A percentile compares a stretch with the other conserved stretches of the same genome.
These are phyloP conservation scores for Pichia membranifaciens DNA, from an alignment of 805 yeast genomes.

Conservation along the genomic window DNA sequence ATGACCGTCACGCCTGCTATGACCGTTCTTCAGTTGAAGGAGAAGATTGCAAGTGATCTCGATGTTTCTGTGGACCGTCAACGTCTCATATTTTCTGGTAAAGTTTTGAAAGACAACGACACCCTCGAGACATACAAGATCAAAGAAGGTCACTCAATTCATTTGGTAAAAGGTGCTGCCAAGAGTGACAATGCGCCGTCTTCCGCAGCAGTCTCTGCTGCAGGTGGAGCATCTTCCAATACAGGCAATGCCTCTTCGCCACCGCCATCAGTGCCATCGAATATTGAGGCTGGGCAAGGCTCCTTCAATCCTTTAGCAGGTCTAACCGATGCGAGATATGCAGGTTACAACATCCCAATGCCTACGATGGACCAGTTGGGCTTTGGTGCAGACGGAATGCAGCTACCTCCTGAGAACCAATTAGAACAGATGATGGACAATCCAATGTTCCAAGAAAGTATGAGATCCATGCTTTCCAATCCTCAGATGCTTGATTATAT, in stretches of 20 bases:
- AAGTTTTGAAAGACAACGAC: slow-evolving; percentile 82
- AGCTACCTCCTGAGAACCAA: slow-evolving; percentile 71
- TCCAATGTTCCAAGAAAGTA: slow-evolving; percentile 75
- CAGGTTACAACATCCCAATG: slow-evolving; percentile 77
- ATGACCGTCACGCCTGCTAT: slow-evolving; percentile 46
- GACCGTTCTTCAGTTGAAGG: slow-evolving; percentile 67
- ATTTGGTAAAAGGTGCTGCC: slow-evolving; percentile 78
- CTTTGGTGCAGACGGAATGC: slow-evolving; percentile 93
- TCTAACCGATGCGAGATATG: slow-evolving; percentile 91
- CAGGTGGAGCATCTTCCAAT: slow-evolving; percentile 4
- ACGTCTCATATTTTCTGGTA: slow-evolving; percentile 88
- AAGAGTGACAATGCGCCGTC: slow-evolving; percentile 17
- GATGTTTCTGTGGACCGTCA: slow-evolving; percentile 74
- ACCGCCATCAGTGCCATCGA: slow-evolving; percentile 51
- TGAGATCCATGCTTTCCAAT: slow-evolving; percentile 76
- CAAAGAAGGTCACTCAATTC: slow-evolving; percentile 81
- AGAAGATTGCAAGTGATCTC: slow-evolving; percentile 50
- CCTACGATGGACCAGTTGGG: slow-evolving; percentile 58
- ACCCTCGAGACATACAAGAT: slow-evolving; percentile 71
- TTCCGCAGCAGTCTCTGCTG: slow-evolving; percentile 7
- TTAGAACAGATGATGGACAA: slow-evolving; percentile 67
- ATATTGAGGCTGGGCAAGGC: slow-evolving; percentile 82
- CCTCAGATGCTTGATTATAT: slow-evolving; percentile 84
- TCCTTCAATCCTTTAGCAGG: slow-evolving; percentile 88
- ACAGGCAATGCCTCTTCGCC: slow-evolving; percentile 17